Base-by-base conservation (phyloP, 139 green algal genomes). In the Bryopsis sp. region DNA sequence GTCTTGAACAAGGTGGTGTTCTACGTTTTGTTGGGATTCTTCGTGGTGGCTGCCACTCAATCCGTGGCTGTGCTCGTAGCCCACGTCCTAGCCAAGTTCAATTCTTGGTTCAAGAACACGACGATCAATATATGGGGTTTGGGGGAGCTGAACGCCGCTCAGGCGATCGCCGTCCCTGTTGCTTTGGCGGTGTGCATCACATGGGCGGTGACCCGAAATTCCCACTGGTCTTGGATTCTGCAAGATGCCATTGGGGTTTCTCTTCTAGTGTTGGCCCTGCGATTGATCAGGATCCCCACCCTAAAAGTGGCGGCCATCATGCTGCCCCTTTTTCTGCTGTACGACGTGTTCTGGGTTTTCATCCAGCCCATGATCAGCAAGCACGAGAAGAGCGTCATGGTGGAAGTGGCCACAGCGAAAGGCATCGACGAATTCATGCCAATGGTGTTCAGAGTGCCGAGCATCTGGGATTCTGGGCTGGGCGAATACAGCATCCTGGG, bases 311-410 rank as follows among this genome's bases (percentile, higher is more conserved):
- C 50, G 4, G 4, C 59, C 38, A 46, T 64, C 57, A n/a, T 38
- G 32, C 28, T 36, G 43, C 11, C 43, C 15, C 43, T 54, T 11
- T 73, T 73, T 24, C 64, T 71, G 0, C 11, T 46, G 67, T 95
- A 95, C 73, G 89, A 95, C 73, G 81, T 95, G 22, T 95, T 91
- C 77, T 95, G 87, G 88, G 89, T 95, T 31, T 95, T 92, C 78
- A 70, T 95, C 34, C 83, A 88, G 70, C 89, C 89, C 1, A 39
- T 83, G 11, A 57, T 95, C 7, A 82, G 59, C 24, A 81, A 84
- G 43, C 47, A 79, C 15, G 65, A 77, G 1, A 43, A 80, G 48
- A 85, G 72, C 50, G 86, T 93, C 38, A 95, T 94, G 88, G 75
- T 95, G 1, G 67, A 76, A 29, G 80, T 85, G 64, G 64, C 64